Evolutionary conservation across 202 grass and related monocot species (phyloP), one percentile per base, ranked within the genome.

Genomic region (Digitaria exilis): DNA sequence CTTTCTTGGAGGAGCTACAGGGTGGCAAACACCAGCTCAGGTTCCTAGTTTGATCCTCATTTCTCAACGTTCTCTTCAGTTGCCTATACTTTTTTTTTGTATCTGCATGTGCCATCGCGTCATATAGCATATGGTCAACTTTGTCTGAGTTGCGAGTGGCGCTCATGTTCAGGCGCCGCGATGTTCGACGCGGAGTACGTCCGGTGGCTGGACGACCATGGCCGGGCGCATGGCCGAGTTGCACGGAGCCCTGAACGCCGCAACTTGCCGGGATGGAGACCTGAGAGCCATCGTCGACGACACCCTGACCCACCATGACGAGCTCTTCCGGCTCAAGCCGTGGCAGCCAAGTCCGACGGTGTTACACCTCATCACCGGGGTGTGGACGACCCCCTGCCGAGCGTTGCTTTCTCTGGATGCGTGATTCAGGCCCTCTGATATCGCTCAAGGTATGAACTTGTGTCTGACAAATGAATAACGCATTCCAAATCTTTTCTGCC

Each of bases 371-470:
- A 89, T 97, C 66, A 90, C 84, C 9, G 95, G 95, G 30, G 80
- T 74, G 88, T 97, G 95, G 95, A 84, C 84, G 3, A 88, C 86
- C 26, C n/a, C 86, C 90, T 0, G 84, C 90, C 0, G 95, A 97
- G 73, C 88, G 92, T 29, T 97, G 92, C 75, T 97, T 97, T 82
- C 81, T 94, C 26, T 97, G 95, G 95, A 94, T 97, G 71, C 88
- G 86, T 31, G 95, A 44, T 97, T 97, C 78, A 77, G 84, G 81
- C 92, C 95, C 28, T 97, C 95, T 15, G 92, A 93, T 61, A 78
- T 97, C n/a, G 72, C 76, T 97, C 90, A 94, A 86, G 92, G 95
- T 87, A 82, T 65, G 71, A 35, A 34, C 7, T 76, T 46, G 24
- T 5, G 21, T 63, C 30, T 78, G 74, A 63, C 12, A 71, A 16